phyloP scores from a whole-genome alignment of 1,284 basidiomycete species.

The Boletus semigastroideus region DNA sequence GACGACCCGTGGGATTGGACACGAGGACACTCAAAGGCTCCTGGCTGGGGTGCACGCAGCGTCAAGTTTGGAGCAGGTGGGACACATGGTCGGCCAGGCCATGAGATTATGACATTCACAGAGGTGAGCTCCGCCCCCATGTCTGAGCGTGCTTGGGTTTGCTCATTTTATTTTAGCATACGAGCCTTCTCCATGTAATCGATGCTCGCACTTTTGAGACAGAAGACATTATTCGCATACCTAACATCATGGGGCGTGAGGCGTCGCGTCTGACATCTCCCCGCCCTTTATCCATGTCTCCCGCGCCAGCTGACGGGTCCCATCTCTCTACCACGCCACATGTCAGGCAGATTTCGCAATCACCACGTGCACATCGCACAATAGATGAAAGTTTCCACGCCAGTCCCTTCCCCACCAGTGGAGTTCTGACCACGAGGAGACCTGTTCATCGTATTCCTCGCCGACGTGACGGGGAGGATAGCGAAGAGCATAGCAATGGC shows the following conservation, averaged over 20 bases:
- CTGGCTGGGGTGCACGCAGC: constrained; percentile 75
- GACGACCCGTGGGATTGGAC: constrained; percentile 70
- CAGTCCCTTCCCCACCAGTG: constrained; percentile 15
- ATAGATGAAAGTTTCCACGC: constrained; percentile 59
- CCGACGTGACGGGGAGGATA: constrained; percentile 34
- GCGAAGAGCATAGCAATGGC: constrained; percentile 33
- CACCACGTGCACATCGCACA: constrained; percentile 45
- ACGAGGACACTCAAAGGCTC: constrained; percentile 52
- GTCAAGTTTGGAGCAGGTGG: constrained; percentile 71
- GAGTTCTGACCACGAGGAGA: constrained; percentile 16
- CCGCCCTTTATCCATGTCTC: constrained; percentile 17
- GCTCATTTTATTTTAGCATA: constrained; percentile 54
- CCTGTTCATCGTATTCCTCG: constrained; percentile 24
- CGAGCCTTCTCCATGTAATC: constrained; percentile 69
- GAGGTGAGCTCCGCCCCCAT: constrained; percentile 51
- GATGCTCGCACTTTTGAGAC: constrained; percentile 80
- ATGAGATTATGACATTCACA: constrained; percentile 80
- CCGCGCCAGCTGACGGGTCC: constrained; percentile 15
- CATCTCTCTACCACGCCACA: constrained; percentile 7
- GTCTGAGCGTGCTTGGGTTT: not conserved
- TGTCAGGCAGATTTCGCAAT: constrained; percentile 19
- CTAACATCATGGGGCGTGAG: constrained; percentile 35
- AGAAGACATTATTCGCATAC: constrained; percentile 68
- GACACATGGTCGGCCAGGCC: constrained; percentile 38
- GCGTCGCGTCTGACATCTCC: constrained; percentile 17